phyloP scores from a whole-genome alignment of 1,284 basidiomycete species.

The Apiotrichum laibachii region DNA sequence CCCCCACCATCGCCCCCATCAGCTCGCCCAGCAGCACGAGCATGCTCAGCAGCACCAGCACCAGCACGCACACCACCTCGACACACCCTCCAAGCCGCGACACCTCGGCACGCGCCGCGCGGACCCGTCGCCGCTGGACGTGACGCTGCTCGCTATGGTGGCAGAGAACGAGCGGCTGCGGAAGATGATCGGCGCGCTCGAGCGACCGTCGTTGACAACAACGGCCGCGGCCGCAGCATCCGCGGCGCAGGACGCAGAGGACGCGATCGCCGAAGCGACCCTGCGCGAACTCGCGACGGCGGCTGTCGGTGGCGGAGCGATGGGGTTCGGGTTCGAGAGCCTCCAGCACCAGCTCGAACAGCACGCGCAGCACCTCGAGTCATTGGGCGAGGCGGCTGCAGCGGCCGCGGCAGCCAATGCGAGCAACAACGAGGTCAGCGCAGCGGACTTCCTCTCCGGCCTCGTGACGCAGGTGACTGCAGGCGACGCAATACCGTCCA shows the following conservation, averaged over 20 bases:
- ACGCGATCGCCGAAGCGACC: constrained; percentile 14
- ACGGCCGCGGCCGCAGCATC: too few species aligned
- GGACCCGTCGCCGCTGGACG: constrained; percentile 11
- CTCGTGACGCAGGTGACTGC: constrained; percentile 17
- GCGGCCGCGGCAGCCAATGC: too few species aligned
- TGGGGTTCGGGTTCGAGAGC: constrained; percentile 14
- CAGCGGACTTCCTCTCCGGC: constrained; percentile 21
- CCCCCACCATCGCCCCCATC: too few species aligned
- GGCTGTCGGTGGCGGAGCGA: constrained; percentile 12
- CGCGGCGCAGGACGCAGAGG: constrained; percentile 1
- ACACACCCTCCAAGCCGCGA: not conserved
- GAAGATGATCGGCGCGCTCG: constrained; percentile 9
- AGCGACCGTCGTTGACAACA: too few species aligned
- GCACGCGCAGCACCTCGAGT: constrained; percentile 3
- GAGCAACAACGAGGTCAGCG: not conserved
- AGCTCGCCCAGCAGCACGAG: not conserved
- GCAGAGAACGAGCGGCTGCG: constrained; percentile 22
- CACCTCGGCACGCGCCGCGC: not conserved
- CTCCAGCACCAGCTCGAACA: constrained; percentile 19
- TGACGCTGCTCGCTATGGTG: constrained; percentile 8
- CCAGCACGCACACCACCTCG: not conserved
- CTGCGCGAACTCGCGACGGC: constrained; percentile 25
- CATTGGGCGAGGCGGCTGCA: not conserved
- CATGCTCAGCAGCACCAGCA: not conserved
- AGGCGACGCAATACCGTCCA: not conserved